Percentiles rank a stretch among this genome's conserved stretches.
phyloP scores from a whole-genome alignment of 352 stramenopile genomes.

The Globisporangium rhizosaccharum region DNA sequence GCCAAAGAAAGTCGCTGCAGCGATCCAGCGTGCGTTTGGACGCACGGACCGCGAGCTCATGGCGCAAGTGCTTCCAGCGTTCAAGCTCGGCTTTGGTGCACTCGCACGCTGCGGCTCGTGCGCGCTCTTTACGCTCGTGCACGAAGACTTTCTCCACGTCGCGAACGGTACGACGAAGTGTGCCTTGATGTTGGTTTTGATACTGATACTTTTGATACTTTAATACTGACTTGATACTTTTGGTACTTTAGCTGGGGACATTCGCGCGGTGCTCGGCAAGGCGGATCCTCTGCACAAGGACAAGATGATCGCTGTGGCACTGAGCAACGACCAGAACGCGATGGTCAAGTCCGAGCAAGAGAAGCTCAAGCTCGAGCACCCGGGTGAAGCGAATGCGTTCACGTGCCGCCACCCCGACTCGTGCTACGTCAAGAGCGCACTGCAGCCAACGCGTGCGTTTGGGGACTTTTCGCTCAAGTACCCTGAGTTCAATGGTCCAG shows the following conservation, averaged over 20 bases:
- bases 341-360: slow-evolving; percentile 86
- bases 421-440: slow-evolving; percentile 92
- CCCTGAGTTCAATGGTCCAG: slow-evolving; percentile 88
- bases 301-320: slow-evolving; percentile 45
- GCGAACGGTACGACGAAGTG: slow-evolving; percentile 46
- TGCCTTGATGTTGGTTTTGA: neutral
- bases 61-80: slow-evolving; percentile 72
- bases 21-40: slow-evolving; percentile 81
- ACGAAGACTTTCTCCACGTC: slow-evolving; percentile 75
- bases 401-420: slow-evolving; percentile 86
- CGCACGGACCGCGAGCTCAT: slow-evolving; percentile 85
- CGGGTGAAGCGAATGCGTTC: slow-evolving; percentile 87
- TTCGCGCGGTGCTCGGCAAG: slow-evolving; percentile 72
- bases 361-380: slow-evolving; percentile 80
- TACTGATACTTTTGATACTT: neutral
- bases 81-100: slow-evolving; percentile 89
- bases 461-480: slow-evolving; percentile 94
- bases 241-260: slow-evolving; percentile 50
- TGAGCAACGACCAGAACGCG: slow-evolving; percentile 92
- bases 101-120: slow-evolving; percentile 87
- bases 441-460: slow-evolving; percentile 88
- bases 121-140: slow-evolving; percentile 74
- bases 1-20: slow-evolving; percentile 48
- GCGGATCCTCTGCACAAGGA: slow-evolving; percentile 26
- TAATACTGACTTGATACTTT: neutral